These are phyloP conservation scores for Nakaseomyces bracarensis DNA, from an alignment of 1,139 yeast species.

Conservation along the genomic window DNA sequence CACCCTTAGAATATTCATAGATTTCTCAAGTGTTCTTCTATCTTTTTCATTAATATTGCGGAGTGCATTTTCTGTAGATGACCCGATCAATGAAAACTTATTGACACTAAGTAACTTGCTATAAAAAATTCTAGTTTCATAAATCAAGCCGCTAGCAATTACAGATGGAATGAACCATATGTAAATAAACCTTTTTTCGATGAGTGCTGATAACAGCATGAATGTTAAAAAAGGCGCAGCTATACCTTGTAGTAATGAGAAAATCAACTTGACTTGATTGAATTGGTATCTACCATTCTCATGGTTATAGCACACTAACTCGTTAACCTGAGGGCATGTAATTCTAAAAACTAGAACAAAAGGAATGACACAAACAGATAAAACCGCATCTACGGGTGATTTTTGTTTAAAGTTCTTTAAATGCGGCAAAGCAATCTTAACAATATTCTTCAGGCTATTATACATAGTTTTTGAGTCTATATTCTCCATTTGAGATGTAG, in stretches of 20 bases:
- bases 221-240: constrained; percentile 17
- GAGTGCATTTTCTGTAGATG: constrained; percentile 8
- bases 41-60: constrained; percentile 14
- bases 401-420: constrained; percentile 21
- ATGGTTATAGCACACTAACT: constrained; percentile 18
- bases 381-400: constrained; percentile 17
- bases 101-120: neutral
- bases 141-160: neutral
- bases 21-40: constrained; percentile 17
- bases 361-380: constrained; percentile 26
- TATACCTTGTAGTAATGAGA: constrained; percentile 21
- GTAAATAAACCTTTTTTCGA: neutral
- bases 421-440: constrained; percentile 22
- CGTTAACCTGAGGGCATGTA: constrained; percentile 25
- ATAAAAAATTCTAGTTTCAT: neutral
- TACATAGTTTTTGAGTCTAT: constrained; percentile 8
- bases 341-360: constrained; percentile 25
- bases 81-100: neutral
- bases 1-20: constrained; percentile 13
- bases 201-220: neutral
- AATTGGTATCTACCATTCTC: constrained; percentile 12
- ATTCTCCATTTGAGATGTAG: constrained; percentile 1
- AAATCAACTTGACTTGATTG: constrained; percentile 13
- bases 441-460: constrained; percentile 9
- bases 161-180: constrained; percentile 1